Conservation (phyloP, 192 early-diverging fungal genomes). For the Gigaspora rosea region DNA sequence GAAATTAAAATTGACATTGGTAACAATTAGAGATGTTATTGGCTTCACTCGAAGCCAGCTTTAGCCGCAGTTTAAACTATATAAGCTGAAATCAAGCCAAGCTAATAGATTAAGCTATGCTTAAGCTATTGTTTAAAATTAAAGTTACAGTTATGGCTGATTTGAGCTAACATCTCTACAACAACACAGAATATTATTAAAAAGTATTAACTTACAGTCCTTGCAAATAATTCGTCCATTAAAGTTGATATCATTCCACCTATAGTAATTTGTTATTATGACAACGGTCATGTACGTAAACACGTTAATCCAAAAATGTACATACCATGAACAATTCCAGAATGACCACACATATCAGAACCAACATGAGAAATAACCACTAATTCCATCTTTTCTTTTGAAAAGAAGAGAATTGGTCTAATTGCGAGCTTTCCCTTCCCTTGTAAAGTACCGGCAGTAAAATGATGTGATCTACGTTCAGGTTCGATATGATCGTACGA, state of each 20-base stretch:
- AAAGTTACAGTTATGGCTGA: too few species aligned
- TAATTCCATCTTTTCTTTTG: constrained; percentile 48
- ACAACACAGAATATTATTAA: not conserved
- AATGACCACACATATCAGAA: constrained; percentile 70
- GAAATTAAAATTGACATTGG: not conserved
- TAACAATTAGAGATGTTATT: not conserved
- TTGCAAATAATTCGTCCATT: constrained; percentile 55
- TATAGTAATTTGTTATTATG: not conserved
- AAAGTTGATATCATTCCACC: constrained; percentile 32
- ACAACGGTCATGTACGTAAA: not conserved
- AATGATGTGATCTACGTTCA: constrained; percentile 35
- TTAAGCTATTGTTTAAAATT: too few species aligned
- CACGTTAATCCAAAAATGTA: not conserved
- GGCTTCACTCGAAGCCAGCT: not conserved
- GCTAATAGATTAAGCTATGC: too few species aligned
- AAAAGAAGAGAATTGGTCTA: constrained; percentile 55
- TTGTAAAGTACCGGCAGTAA: constrained; percentile 51
- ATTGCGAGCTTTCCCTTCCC: constrained; percentile 60
- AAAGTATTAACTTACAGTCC: constrained; percentile 32
- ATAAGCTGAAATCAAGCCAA: too few species aligned
- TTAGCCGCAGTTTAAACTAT: too few species aligned
- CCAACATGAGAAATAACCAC: constrained; percentile 67
- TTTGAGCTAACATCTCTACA: too few species aligned
- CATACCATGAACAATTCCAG: constrained; percentile 73
- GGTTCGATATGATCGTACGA: constrained; percentile 26